phyloP scores from a whole-genome alignment of 805 yeast species.

The Brettanomyces nanus region DNA sequence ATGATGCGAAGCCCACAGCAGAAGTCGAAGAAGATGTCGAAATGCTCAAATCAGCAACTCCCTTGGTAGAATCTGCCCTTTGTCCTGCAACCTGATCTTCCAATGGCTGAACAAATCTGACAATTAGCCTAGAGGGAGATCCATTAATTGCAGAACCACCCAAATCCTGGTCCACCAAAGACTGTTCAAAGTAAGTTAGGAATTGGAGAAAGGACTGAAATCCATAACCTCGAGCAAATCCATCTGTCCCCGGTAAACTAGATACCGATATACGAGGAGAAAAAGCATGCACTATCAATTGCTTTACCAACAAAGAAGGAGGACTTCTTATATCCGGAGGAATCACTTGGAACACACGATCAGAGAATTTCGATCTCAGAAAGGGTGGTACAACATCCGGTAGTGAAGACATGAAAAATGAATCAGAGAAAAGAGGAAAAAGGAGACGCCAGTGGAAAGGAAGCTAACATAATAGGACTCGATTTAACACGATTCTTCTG shows the following conservation, averaged over 20 bases:
- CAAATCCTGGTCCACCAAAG: slow-evolving; percentile 14
- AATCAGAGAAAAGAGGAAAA: too few relatives aligned
- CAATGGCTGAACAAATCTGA: slow-evolving; percentile 22
- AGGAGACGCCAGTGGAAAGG: too few relatives aligned
- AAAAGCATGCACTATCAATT: slow-evolving; percentile 20
- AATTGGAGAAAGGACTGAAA: slow-evolving; percentile 15
- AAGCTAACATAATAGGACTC: too few relatives aligned
- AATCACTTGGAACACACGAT: slow-evolving; percentile 12
- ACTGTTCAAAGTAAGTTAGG: slow-evolving; percentile 22
- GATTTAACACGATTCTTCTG: too few relatives aligned
- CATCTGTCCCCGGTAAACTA: slow-evolving; percentile 18
- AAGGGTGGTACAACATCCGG: too few relatives aligned
- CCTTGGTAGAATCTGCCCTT: slow-evolving; percentile 3
- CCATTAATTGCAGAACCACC: slow-evolving; percentile 9
- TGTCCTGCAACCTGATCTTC: slow-evolving; percentile 18
- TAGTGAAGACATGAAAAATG: neutral
- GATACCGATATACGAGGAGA: slow-evolving; percentile 27
- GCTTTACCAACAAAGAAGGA: slow-evolving; percentile 21
- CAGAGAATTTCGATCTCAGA: slow-evolving; percentile 14
- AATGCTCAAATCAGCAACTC: neutral
- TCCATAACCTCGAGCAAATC: slow-evolving; percentile 14
- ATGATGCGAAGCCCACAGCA: neutral
- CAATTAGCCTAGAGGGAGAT: slow-evolving; percentile 13
- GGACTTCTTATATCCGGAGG: slow-evolving; percentile 21
- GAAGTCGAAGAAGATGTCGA: neutral